Conservation (phyloP, 2,329 filamentous ascomycete genomes). For the Alternaria angustiovoidea region DNA sequence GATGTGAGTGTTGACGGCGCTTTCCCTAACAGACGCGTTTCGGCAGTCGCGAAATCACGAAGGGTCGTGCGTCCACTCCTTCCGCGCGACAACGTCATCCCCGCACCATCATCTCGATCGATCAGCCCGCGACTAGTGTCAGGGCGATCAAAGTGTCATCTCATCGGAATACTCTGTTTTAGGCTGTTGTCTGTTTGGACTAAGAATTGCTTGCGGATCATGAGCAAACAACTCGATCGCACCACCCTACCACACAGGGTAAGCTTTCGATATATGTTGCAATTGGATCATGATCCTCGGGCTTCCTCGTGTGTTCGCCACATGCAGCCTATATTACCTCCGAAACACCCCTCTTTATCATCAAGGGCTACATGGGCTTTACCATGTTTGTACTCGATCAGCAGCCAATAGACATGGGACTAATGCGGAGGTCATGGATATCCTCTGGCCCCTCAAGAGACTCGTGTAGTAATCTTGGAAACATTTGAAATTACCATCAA, state of each 20-base stretch:
- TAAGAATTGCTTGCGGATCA: not conserved
- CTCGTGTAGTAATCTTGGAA: not conserved
- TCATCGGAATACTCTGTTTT: not conserved
- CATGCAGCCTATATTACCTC: not conserved
- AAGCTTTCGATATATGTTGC: not conserved
- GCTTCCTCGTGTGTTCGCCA: not conserved
- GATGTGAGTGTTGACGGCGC: conserved; percentile 15
- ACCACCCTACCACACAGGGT: not conserved
- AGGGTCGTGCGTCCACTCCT: conserved; percentile 22
- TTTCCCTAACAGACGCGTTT: conserved; percentile 29
- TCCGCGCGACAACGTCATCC: conserved; percentile 22
- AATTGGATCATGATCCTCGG: not conserved
- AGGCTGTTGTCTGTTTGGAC: not conserved
- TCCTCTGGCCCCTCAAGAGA: not conserved
- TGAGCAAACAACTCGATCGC: not conserved
- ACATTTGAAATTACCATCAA: not conserved
- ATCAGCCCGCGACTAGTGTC: not conserved
- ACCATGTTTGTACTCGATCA: not conserved
- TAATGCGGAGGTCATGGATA: not conserved
- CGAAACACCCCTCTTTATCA: not conserved
- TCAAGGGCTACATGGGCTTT: conserved; percentile 1
- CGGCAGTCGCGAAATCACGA: conserved; percentile 26
- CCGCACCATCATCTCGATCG: conserved; percentile 5
- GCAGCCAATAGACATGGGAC: not conserved
- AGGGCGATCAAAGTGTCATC: not conserved